These are phyloP conservation scores for Vaccinium darrowii DNA, from an alignment of 148 eudicot species.

Conservation along the genomic window DNA sequence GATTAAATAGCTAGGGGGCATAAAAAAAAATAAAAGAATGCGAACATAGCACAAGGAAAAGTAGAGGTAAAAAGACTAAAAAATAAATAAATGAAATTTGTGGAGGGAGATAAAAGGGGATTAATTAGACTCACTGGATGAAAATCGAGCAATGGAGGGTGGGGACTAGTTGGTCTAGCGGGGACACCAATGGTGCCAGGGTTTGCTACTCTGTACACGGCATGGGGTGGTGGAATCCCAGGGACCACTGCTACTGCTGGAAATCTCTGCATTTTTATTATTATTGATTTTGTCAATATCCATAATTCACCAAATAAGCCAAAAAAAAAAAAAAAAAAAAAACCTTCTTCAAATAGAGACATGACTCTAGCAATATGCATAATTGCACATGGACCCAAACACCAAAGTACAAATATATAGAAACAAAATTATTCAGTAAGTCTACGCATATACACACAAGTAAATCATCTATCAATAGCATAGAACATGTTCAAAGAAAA, in stretches of 20 bases:
- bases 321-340: background rate
- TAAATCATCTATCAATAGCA: too few species aligned
- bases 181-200: slow-evolving; percentile 24
- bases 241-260: slow-evolving; percentile 51
- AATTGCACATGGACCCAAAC: background rate
- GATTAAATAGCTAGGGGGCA: too few species aligned
- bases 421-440: too few species aligned
- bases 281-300: background rate
- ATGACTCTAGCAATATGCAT: background rate
- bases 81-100: background rate
- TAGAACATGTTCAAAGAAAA: too few species aligned
- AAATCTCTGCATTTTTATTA: slow-evolving; percentile 55
- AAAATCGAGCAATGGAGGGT: slow-evolving; percentile 41
- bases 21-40: too few species aligned
- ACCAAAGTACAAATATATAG: background rate
- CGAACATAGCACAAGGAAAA: background rate
- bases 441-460: too few species aligned
- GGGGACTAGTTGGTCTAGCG: slow-evolving; percentile 35
- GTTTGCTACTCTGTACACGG: slow-evolving; percentile 43
- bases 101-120: background rate
- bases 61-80: background rate
- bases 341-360: background rate
- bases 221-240: slow-evolving; percentile 65
- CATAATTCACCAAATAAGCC: background rate
- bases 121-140: slow-evolving; percentile 53